Base-by-base conservation (phyloP, 2,329 filamentous ascomycete species). In the Bipolaris cookei region DNA sequence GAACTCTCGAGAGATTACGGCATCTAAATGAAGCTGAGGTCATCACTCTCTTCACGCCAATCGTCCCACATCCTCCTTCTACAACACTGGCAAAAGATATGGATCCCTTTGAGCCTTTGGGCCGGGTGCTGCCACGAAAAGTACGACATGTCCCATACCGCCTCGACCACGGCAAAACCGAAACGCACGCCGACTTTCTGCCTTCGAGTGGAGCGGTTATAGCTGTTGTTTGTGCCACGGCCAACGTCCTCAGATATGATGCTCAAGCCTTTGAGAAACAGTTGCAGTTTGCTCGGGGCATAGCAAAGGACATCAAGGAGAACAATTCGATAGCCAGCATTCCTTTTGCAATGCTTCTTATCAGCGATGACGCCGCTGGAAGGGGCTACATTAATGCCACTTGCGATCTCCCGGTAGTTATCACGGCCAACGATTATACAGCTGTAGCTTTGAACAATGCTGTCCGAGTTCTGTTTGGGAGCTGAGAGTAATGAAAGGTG, bases 51-150 rank as follows among this genome's bases (percentile, higher is more conserved):
- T 79, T 82, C 66, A 81, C 80, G 1, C 81, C 80, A n/a, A 77
- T 89, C n/a, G 77, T 90, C 48, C 82, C 87, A 5, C 72, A 76
- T 51, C 62, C 71, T 11, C 70, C 73, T 5, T 63, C 61, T 2
- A 67, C 67, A 5, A 60, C 64, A 62, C 65, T 77, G 42, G 67
- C 75, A 42, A 78, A 80, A 58, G 75, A 74, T 42, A 80, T 77
- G 66, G 90, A 93, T 70, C 90, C 90, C 0, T 92, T 92, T 68
- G 89, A 92, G 73, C 82, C 84, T 13, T 79, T 93, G 16, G 90
- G 90, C 18, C 82, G 83, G 60, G 83, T 86, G 42, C 74, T 93
- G 46, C 84, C 86, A 46, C 79, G 76, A 46, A 80, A 83, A 63
- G 81, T 92, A 59, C 85, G 88, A 18, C 90, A 92, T 70, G 85